Percentiles rank a stretch among this genome's conserved stretches.
phyloP scores from a whole-genome alignment of 169 alveolate species.

The Plasmodium falciparum region DNA sequence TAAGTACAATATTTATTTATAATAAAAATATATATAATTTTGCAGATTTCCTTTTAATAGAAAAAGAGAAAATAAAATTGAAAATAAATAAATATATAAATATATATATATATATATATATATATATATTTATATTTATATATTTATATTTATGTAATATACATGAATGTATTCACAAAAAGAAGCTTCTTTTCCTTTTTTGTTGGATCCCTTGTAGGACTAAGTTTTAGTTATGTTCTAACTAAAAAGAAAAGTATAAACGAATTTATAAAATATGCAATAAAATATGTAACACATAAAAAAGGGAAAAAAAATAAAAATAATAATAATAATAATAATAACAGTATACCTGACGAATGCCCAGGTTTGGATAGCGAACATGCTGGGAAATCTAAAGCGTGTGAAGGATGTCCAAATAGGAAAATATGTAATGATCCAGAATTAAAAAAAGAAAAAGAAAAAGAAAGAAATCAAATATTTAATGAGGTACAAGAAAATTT shows the following conservation, averaged over 20 bases:
- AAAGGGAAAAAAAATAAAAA: slow-evolving; percentile 1
- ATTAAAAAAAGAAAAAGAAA: slow-evolving; percentile 81
- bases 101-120: too few species aligned
- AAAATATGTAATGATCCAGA: slow-evolving; percentile 94
- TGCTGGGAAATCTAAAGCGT: slow-evolving; percentile 94
- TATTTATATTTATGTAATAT: background rate
- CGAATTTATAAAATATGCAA: slow-evolving; percentile 5
- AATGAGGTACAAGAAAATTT: slow-evolving; percentile 90
- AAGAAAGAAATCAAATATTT: slow-evolving; percentile 75
- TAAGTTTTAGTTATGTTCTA: slow-evolving; percentile 18
- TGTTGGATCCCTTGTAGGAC: slow-evolving; percentile 56
- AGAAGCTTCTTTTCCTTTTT: slow-evolving; percentile 16
- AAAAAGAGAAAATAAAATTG: too few species aligned
- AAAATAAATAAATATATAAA: too few species aligned
- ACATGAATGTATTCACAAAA: slow-evolving; percentile 31
- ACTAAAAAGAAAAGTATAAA: background rate
- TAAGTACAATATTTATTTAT: too few species aligned
- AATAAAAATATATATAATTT: too few species aligned
- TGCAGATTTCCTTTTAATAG: too few species aligned
- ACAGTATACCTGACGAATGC: slow-evolving; percentile 81
- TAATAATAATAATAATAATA: background rate
- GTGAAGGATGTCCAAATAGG: slow-evolving; percentile 99
- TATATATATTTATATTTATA: too few species aligned
- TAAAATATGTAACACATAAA: background rate
- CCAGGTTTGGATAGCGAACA: slow-evolving; percentile 83